phyloP scores from a whole-genome alignment of 2,329 filamentous ascomycete genomes.

The Microsporum ferrugineum region DNA sequence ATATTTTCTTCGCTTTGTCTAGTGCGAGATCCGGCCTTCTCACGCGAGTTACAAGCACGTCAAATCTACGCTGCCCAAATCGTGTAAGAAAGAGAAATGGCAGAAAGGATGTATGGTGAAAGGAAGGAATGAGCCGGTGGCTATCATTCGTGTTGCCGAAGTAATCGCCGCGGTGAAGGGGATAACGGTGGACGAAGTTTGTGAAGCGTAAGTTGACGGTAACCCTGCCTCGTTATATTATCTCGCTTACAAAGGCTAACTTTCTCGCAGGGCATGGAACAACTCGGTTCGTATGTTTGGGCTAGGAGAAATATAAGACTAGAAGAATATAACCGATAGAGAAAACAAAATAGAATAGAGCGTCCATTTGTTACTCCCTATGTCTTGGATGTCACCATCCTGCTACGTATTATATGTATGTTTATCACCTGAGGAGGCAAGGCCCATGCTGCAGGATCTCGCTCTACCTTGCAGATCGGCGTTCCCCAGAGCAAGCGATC shows the following conservation, averaged over 20 bases:
- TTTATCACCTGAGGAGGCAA: neutral
- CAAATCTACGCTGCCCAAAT: conserved; percentile 60
- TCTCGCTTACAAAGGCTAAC: conserved; percentile 18
- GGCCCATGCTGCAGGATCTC: conserved; percentile 1
- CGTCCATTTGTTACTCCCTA: neutral
- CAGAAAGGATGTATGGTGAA: conserved; percentile 80
- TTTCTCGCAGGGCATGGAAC: conserved; percentile 51
- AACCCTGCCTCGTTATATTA: neutral
- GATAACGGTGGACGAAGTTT: conserved; percentile 66
- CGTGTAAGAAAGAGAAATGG: conserved; percentile 96
- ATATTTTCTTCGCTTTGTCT: neutral
- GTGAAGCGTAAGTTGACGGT: conserved; percentile 52
- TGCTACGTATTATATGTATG: neutral
- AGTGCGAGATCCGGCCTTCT: conserved; percentile 81
- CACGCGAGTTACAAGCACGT: conserved; percentile 74
- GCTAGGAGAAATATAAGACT: conserved; percentile 41
- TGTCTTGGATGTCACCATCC: neutral
- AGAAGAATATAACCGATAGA: neutral
- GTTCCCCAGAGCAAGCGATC: neutral
- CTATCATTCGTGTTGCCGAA: conserved; percentile 75
- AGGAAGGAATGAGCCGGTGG: conserved; percentile 84
- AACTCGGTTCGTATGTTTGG: conserved; percentile 75
- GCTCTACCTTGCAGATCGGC: neutral
- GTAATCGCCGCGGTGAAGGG: conserved; percentile 80
- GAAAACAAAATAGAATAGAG: neutral